These are phyloP conservation scores for Suillus hirtellus DNA, from an alignment of 768 basidiomycete genomes.

Conservation along the genomic window DNA sequence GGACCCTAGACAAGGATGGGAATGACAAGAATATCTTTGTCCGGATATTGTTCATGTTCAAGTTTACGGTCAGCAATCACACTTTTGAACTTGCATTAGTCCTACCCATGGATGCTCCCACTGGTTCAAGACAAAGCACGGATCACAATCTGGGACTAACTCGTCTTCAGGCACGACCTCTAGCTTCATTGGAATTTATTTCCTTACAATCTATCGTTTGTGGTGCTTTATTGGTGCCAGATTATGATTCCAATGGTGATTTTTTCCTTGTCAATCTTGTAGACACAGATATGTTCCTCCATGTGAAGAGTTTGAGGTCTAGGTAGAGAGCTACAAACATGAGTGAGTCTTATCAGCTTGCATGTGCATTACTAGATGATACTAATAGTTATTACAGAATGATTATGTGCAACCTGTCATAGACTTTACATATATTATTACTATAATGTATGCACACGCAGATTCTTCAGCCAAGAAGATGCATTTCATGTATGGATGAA, in stretches of 20 bases:
- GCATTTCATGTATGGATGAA: too few species aligned
- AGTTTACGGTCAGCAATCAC: slow-evolving; percentile 9
- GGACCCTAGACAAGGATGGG: slow-evolving; percentile 8
- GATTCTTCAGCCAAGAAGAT: too few species aligned
- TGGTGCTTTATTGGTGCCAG: slow-evolving; percentile 7
- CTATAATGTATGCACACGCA: too few species aligned
- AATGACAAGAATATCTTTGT: slow-evolving; percentile 1
- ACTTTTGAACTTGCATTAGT: slow-evolving; percentile 20
- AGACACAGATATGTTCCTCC: slow-evolving; percentile 32
- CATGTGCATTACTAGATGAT: slow-evolving; percentile 22
- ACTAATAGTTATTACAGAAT: background rate
- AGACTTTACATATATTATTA: too few species aligned
- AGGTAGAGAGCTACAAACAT: background rate
- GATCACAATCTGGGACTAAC: slow-evolving; percentile 24
- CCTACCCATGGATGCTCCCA: slow-evolving; percentile 20
- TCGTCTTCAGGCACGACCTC: slow-evolving; percentile 15
- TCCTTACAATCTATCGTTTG: background rate
- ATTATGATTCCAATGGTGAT: slow-evolving; percentile 17
- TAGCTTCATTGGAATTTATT: slow-evolving; percentile 3
- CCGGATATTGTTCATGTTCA: slow-evolving; percentile 22
- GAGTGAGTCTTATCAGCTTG: slow-evolving; percentile 10
- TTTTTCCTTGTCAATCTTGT: slow-evolving; percentile 29
- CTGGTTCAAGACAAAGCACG: slow-evolving; percentile 1
- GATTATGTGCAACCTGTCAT: too few species aligned
- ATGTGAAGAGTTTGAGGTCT: background rate